Conservation (phyloP, 2,329 filamentous ascomycete species). For the Fusarium tjaetaba region DNA sequence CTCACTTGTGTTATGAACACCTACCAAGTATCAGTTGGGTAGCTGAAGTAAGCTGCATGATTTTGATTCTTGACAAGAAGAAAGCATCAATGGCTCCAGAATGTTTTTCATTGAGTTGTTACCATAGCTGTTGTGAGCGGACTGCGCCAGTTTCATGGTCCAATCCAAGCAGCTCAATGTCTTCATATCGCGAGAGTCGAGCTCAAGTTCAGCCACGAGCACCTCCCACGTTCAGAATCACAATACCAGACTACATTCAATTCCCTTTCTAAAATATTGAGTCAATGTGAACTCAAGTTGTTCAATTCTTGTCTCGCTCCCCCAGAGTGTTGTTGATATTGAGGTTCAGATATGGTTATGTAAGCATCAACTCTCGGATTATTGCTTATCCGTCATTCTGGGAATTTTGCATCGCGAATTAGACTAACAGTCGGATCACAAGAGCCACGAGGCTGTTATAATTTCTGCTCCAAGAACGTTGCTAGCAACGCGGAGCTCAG, state of each 20-base stretch:
- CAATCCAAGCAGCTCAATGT: not conserved
- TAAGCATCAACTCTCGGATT: conserved; percentile 34
- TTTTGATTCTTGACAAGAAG: not conserved
- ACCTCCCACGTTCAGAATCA: not conserved
- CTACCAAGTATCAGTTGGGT: not conserved
- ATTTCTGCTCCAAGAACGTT: conserved; percentile 40
- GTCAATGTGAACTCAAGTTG: not conserved
- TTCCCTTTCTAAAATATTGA: not conserved
- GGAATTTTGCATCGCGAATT: conserved; percentile 44
- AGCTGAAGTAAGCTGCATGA: too few species aligned
- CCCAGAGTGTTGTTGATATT: not conserved
- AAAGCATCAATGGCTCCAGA: not conserved
- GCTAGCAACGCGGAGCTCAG: conserved; percentile 44
- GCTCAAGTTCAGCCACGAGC: not conserved
- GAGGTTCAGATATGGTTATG: conserved; percentile 19
- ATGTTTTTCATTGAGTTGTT: not conserved
- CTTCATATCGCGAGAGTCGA: not conserved
- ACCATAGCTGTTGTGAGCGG: not conserved
- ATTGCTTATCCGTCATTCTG: conserved; percentile 32
- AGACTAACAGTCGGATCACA: conserved; percentile 32
- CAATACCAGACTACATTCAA: not conserved
- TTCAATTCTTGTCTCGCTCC: not conserved
- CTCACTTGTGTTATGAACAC: not conserved
- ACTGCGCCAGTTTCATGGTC: not conserved
- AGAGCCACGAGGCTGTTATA: conserved; percentile 39